Conservation (phyloP, 2,329 filamentous ascomycete species). For the Botrytis hyacinthi region DNA sequence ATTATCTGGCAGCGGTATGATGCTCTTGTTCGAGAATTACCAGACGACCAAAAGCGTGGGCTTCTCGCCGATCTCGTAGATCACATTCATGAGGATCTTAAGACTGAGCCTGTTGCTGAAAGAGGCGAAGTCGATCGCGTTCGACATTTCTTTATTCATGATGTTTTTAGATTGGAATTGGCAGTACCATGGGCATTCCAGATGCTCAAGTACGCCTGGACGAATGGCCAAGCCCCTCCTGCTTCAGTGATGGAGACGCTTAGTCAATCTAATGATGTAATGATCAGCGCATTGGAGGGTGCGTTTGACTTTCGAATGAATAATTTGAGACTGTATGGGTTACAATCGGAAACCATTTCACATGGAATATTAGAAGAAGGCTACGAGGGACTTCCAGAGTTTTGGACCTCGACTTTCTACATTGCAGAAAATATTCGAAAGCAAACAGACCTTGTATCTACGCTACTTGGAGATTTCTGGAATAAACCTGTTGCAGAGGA, state of each 20-base stretch:
- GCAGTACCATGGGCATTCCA: constrained; percentile 78
- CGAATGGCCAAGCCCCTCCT: constrained; percentile 57
- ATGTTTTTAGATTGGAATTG: constrained; percentile 68
- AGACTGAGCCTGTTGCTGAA: constrained; percentile 62
- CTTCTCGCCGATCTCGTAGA: constrained; percentile 73
- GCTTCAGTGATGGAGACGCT: constrained; percentile 40
- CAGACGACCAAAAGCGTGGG: constrained; percentile 62
- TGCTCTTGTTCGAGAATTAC: constrained; percentile 57
- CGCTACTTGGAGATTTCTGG: constrained; percentile 38
- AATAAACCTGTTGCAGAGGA: constrained; percentile 33
- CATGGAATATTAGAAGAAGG: constrained; percentile 61
- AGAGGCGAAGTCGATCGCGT: constrained; percentile 74
- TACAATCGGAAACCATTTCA: constrained; percentile 64
- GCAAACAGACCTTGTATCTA: constrained; percentile 53
- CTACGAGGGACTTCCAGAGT: constrained; percentile 69
- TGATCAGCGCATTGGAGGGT: constrained; percentile 61
- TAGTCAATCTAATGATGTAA: constrained; percentile 71
- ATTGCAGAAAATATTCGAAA: constrained; percentile 62
- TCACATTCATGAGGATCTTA: constrained; percentile 73
- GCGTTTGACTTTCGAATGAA: constrained; percentile 69
- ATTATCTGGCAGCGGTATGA: constrained; percentile 82
- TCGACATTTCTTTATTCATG: constrained; percentile 82
- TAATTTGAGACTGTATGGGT: constrained; percentile 69
- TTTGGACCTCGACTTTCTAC: constrained; percentile 77
- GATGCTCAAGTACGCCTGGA: constrained; percentile 70